Evolutionary conservation across 2,329 filamentous ascomycete genomes (phyloP), one percentile per base, ranked within the genome.

Genomic region (Penicillium sp.): DNA sequence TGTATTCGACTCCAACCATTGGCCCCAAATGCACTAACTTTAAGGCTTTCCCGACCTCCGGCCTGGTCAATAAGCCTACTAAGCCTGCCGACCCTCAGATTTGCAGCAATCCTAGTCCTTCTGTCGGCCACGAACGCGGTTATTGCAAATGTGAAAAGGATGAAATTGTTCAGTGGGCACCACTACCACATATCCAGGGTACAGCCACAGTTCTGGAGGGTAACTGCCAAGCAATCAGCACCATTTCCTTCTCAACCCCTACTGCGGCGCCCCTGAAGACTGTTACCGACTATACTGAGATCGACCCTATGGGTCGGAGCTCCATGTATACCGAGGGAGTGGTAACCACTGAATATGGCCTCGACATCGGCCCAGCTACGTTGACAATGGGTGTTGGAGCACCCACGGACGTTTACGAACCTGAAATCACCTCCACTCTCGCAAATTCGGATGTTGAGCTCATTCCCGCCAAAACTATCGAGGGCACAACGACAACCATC

Each of bases 301-400:
- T 37, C n/a, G 34, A 37, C n/a, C 34, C 34, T 21, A 37, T 37
- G 34, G n/a, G 34, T 37, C 34, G 34, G n/a, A 37, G 34, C n/a
- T 12, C 34, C 13, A 37, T 37, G 34, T 37, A 37, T 37, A 18
- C 34, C n/a, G n/a, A 15, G 34, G 34, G 34, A n/a, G 34, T 37
- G 13, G 34, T 37, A 37, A 37, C 34, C 7, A 37, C 34, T 23
- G 34, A 37, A 17, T 37, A 37, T 37, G 34, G 34, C 9, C n/a
- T n/a, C n/a, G n/a, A n/a, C n/a, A 10, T 37, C 6, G 34, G 34
- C n/a, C 34, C 34, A 18, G n/a, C n/a, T 7, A 37, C 34, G 23
- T 3, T 21, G 23, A 37, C 34, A 6, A 18, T 37, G 13, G 34
- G 34, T n/a, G 12, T 37, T 4, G 34, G 34, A 15, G 20, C 10